Evolutionary conservation across 371 early-diverging fungal genomes (phyloP).

Genomic region (Mucor sp.): DNA sequence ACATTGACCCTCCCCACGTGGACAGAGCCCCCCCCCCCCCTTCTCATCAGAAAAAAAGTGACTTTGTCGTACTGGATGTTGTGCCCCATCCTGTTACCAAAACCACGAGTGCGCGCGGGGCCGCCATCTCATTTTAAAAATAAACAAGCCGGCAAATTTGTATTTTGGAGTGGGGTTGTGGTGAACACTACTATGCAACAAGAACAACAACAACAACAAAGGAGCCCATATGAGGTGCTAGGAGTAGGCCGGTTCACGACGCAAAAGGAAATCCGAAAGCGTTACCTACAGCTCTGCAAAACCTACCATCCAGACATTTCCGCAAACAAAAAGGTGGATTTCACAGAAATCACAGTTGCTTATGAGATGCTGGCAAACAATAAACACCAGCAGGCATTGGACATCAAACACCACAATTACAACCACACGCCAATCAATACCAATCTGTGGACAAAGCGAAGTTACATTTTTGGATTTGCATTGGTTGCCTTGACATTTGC

Average conservation of each 20-base stretch:
- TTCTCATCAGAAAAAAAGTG: neutral
- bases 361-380: constrained; percentile 28
- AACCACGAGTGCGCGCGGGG: constrained; percentile 1
- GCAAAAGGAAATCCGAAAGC: constrained; percentile 34
- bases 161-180: neutral
- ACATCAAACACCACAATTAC: neutral
- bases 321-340: constrained; percentile 7
- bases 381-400: constrained; percentile 8
- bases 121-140: neutral
- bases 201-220: constrained; percentile 12
- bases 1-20: neutral
- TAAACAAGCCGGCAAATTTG: neutral
- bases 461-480: constrained; percentile 16
- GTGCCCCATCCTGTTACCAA: neutral
- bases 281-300: constrained; percentile 37
- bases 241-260: constrained; percentile 25
- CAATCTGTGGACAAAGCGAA: constrained; percentile 20
- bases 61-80: neutral
- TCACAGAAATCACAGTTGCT: constrained; percentile 32
- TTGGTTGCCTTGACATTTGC: constrained; percentile 6
- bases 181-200: neutral
- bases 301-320: constrained; percentile 32
- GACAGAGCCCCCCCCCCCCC: neutral
- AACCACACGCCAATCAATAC: constrained; percentile 13
- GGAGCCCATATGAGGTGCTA: constrained; percentile 31